phyloP scores from a whole-genome alignment of 306 rosid genomes.

The Glycyrrhiza uralensis region DNA sequence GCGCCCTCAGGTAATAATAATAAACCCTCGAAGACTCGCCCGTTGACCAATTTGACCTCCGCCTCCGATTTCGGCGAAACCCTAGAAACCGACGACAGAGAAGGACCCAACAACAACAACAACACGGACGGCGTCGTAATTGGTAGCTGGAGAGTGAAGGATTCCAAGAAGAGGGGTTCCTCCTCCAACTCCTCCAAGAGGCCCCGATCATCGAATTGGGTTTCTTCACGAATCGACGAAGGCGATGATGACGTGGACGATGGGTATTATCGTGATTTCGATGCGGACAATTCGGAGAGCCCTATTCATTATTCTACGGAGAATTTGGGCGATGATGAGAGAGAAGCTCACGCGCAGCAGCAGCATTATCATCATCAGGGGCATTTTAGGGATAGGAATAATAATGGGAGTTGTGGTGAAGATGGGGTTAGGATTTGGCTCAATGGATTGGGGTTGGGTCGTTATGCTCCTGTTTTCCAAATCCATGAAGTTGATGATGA shows the following conservation, averaged over 20 bases:
- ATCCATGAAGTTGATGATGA: constrained; percentile 93
- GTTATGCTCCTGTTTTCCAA: constrained; percentile 82
- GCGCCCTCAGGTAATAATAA: too few relatives aligned
- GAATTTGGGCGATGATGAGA: constrained; percentile 57
- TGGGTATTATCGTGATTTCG: constrained; percentile 58
- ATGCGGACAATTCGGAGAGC: constrained; percentile 64
- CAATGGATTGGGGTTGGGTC: constrained; percentile 72
- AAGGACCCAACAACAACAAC: too few relatives aligned
- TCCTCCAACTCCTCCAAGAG: constrained; percentile 41
- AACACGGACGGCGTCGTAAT: constrained; percentile 65
- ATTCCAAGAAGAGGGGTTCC: constrained; percentile 55
- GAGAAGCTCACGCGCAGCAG: constrained; percentile 35
- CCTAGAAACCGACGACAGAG: constrained; percentile 57
- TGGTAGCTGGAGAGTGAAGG: constrained; percentile 84
- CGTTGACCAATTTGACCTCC: constrained; percentile 58
- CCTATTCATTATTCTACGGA: constrained; percentile 59
- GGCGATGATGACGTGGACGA: constrained; percentile 46
- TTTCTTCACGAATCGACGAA: constrained; percentile 46
- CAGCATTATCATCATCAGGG: constrained; percentile 32
- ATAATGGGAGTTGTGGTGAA: constrained; percentile 52
- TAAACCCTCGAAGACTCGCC: constrained; percentile 77
- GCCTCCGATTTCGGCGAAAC: constrained; percentile 50
- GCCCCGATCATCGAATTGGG: constrained; percentile 85
- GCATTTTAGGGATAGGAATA: constrained; percentile 54
- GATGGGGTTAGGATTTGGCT: constrained; percentile 88